Percentiles rank a stretch among this genome's conserved stretches.
Conservation (phyloP, 148 eudicot species). For the Fagopyrum esculentum region DNA sequence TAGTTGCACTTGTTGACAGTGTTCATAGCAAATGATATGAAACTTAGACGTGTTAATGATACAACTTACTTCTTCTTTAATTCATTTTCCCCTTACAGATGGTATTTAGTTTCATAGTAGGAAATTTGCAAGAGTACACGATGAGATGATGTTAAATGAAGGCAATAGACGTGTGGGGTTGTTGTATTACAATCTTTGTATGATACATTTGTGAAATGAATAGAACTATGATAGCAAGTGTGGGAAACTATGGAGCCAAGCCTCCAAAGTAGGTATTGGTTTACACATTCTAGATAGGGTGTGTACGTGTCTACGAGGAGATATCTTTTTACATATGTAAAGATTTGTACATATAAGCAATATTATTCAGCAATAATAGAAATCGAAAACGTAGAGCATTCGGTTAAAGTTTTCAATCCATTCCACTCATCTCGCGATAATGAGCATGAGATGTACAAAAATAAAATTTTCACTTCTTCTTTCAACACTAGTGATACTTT, state of each 20-base stretch:
- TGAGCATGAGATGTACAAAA: too few relatives aligned
- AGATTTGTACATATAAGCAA: too few relatives aligned
- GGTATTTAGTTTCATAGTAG: not conserved
- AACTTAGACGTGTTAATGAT: too few relatives aligned
- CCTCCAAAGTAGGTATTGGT: not conserved
- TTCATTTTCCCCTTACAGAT: not conserved
- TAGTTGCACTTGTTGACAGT: slow-evolving; percentile 54
- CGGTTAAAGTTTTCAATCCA: too few relatives aligned
- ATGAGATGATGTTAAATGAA: not conserved
- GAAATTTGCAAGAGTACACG: not conserved
- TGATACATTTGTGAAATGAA: not conserved
- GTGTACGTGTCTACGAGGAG: too few relatives aligned
- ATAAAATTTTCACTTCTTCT: too few relatives aligned
- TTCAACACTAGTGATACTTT: too few relatives aligned
- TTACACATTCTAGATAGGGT: too few relatives aligned
- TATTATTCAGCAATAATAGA: too few relatives aligned
- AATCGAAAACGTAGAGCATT: too few relatives aligned
- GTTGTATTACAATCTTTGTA: not conserved
- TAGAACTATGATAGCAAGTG: not conserved
- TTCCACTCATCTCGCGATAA: too few relatives aligned
- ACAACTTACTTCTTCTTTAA: not conserved
- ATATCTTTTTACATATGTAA: too few relatives aligned
- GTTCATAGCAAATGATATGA: slow-evolving; percentile 24
- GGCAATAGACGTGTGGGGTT: not conserved
- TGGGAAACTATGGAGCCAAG: not conserved